Conservation (phyloP, 2,329 filamentous ascomycete genomes). For the Cryphonectria parasitica region DNA sequence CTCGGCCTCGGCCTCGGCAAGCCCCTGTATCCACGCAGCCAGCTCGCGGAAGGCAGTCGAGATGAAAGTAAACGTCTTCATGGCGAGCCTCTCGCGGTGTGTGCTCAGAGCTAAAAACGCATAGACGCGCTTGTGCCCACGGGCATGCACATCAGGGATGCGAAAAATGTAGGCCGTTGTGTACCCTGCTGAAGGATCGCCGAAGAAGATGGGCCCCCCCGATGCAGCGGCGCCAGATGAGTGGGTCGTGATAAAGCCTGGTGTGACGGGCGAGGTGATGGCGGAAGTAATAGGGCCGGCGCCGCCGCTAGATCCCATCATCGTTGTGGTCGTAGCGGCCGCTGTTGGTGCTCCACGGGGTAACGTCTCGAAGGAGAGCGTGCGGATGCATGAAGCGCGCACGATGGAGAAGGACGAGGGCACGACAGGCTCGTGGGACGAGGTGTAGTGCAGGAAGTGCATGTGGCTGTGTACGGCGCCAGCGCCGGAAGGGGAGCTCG, state of each 20-base stretch:
- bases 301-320: constrained; percentile 26
- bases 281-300: constrained; percentile 33
- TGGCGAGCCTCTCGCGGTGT: constrained; percentile 65
- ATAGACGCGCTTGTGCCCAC: constrained; percentile 71
- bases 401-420: constrained; percentile 69
- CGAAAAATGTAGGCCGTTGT: constrained; percentile 74
- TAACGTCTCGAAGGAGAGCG: constrained; percentile 68
- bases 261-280: constrained; percentile 38
- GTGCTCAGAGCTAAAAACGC: constrained; percentile 69
- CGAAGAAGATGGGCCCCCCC: constrained; percentile 71
- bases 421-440: constrained; percentile 66
- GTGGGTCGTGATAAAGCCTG: constrained; percentile 58
- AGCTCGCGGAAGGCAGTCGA: constrained; percentile 66
- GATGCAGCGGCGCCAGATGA: constrained; percentile 58
- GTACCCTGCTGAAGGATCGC: constrained; percentile 66
- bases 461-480: constrained; percentile 53
- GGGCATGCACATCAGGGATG: constrained; percentile 68
- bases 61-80: constrained; percentile 68
- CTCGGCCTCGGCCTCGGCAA: constrained; percentile 66
- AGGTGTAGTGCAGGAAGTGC: constrained; percentile 70
- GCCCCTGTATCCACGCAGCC: constrained; percentile 66
- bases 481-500: constrained; percentile 51
- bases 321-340: background rate
- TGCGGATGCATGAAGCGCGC: constrained; percentile 67
- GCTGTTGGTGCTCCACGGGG: constrained; percentile 53